Base-by-base conservation (phyloP, 139 green algal genomes). In the Pseudopediastrum boryanum region DNA sequence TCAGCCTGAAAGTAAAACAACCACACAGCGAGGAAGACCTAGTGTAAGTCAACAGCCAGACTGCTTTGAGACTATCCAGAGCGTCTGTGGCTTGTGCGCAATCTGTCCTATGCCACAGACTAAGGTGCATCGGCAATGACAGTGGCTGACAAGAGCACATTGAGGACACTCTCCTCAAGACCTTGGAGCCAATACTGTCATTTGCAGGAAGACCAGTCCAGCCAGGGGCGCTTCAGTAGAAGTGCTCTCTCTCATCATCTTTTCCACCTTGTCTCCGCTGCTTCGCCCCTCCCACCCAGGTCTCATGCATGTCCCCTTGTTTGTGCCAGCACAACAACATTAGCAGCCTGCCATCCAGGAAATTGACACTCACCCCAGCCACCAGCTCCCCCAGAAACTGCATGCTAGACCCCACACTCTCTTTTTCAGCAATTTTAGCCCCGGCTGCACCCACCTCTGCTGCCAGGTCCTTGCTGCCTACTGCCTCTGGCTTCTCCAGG, bases 381-480 rank as follows among this genome's bases (percentile, higher is more conserved):
- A 12, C 16, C 48, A 27, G 62, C 33, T 35, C 62, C 31, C 8
- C 8, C 31, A 70, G 31, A 5, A 7, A 12, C 6, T 31, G 6
- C 9, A 21, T 9, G 39, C 38, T 4, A 19, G 39, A 19, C 38
- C 10, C 35, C 8, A 29, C 13, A 44, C 23, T 29, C 38, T 33
- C 23, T 46, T 23, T 36, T 19, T 36, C 13, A 31, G 56, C 6
- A 8, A 78, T 68, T 0, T 27, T 41, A n/a, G 38, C 4, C 7
- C 42, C 7, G 21, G 4, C 33, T 31, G n/a, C 33, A 70, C 78
- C 25, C 66, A 92, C 91, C 86, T 75, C 71, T 4, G 81, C 83
- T 2, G 89, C 89, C 31, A 93, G 73, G 67, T 95, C 87, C 63
- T 91, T 90, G 25, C 89, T 83, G 5, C 58, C 84, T 23, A 88